Evolutionary conservation across 257 asterid genomes (phyloP).

Genomic region (Gentiana macrophylla): DNA sequence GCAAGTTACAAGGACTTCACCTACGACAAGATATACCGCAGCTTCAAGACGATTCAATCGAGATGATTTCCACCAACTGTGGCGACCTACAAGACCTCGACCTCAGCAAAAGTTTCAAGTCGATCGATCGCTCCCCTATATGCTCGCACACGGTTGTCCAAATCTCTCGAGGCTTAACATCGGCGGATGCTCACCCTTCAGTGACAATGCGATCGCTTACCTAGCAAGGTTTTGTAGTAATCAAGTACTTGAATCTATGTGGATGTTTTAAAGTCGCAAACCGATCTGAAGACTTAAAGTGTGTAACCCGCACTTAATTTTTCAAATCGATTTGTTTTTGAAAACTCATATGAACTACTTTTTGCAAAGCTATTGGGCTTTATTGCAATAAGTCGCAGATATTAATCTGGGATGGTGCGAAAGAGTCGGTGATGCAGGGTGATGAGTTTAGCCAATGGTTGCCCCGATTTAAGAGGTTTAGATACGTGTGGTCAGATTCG

Average conservation of each 20-base stretch:
- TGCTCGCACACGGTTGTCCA: constrained; percentile 74
- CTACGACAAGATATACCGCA: constrained; percentile 83
- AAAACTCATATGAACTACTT: not conserved
- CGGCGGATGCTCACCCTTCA: constrained; percentile 83
- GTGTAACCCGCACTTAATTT: not conserved
- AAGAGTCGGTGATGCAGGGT: constrained; percentile 76
- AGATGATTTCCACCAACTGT: constrained; percentile 51
- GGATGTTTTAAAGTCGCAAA: constrained; percentile 82
- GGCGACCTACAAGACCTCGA: constrained; percentile 80
- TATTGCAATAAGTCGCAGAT: constrained; percentile 71
- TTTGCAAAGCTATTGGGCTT: constrained; percentile 75
- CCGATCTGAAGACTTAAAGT: constrained; percentile 63
- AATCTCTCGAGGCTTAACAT: constrained; percentile 69
- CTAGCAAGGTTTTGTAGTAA: constrained; percentile 61
- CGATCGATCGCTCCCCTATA: constrained; percentile 66
- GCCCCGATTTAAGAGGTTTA: constrained; percentile 78
- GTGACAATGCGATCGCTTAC: constrained; percentile 66
- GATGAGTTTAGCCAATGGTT: constrained; percentile 87
- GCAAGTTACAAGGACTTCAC: constrained; percentile 55
- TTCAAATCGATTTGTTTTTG: too few species aligned
- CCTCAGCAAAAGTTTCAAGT: constrained; percentile 79
- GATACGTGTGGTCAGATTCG: constrained; percentile 97
- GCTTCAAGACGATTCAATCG: constrained; percentile 67
- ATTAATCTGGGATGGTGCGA: constrained; percentile 97
- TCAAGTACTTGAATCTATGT: constrained; percentile 66